Conservation (phyloP, 2,329 filamentous ascomycete species). For the Fusarium circinatum region DNA sequence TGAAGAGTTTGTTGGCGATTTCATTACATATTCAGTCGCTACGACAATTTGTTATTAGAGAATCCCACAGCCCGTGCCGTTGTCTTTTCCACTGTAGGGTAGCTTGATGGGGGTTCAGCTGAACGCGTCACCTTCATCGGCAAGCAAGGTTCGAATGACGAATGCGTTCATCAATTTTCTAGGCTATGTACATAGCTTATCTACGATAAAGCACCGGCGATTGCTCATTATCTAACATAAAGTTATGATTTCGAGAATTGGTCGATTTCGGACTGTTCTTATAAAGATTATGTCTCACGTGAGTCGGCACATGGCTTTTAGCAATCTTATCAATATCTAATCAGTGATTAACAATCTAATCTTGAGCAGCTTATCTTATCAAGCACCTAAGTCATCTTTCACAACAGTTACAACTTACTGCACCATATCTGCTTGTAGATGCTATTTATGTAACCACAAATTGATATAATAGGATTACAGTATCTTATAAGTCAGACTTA, state of each 20-base stretch:
- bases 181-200: no score
- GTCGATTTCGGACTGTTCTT: neutral
- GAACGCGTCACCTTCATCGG: neutral
- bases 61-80: neutral
- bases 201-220: fast-evolving
- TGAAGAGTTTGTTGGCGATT: neutral
- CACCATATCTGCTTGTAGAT: neutral
- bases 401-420: no score
- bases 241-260: no score
- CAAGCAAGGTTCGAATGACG: neutral
- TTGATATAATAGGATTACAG: fast-evolving
- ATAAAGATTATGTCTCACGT: neutral
- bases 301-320: neutral
- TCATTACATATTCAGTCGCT: fast-evolving
- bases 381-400: no score
- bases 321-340: neutral
- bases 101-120: neutral
- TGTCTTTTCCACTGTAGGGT: neutral
- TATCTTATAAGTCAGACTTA: fast-evolving
- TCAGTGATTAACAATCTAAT: neutral
- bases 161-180: neutral
- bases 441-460: neutral
- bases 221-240: fast-evolving
- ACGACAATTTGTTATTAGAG: neutral
- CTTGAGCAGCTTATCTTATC: neutral